Conservation (phyloP, 179 eudicot genomes). For the Monotropa hypopitys region DNA sequence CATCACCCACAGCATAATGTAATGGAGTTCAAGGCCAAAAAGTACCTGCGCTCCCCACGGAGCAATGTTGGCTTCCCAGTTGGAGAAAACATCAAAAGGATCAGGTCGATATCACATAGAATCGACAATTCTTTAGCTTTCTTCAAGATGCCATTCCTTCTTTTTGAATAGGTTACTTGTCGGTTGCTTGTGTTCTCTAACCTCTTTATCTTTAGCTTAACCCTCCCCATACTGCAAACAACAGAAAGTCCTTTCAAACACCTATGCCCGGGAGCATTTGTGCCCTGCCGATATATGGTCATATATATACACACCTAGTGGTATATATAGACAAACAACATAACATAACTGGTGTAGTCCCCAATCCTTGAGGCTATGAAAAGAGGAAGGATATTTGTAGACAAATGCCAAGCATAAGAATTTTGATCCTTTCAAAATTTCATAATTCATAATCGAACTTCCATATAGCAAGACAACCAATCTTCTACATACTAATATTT, state of each 20-base stretch:
- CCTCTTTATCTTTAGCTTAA: constrained; percentile 81
- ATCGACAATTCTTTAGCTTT: constrained; percentile 80
- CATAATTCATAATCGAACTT: too few relatives aligned
- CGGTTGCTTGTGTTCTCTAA: constrained; percentile 71
- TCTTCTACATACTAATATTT: too few relatives aligned
- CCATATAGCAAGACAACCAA: too few relatives aligned
- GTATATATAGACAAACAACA: too few relatives aligned
- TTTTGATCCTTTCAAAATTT: too few relatives aligned
- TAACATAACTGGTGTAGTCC: too few relatives aligned
- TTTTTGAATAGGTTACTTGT: constrained; percentile 76
- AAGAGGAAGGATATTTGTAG: too few relatives aligned
- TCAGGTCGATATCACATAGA: constrained; percentile 72
- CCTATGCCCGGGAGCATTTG: background rate
- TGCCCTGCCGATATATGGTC: background rate
- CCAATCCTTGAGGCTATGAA: too few relatives aligned
- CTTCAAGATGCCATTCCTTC: constrained; percentile 73
- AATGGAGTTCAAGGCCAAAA: background rate
- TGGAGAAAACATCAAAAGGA: constrained; percentile 90
- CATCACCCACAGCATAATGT: background rate
- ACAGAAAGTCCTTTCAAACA: constrained; percentile 3
- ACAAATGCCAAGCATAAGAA: too few relatives aligned
- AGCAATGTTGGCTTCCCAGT: constrained; percentile 64
- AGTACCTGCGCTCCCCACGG: constrained; percentile 67
- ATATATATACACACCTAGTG: too few relatives aligned
- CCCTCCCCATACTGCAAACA: constrained; percentile 80